Evolutionary conservation across 345 rosid genomes (phyloP).

Genomic region (Melaleuca quinquenervia): DNA sequence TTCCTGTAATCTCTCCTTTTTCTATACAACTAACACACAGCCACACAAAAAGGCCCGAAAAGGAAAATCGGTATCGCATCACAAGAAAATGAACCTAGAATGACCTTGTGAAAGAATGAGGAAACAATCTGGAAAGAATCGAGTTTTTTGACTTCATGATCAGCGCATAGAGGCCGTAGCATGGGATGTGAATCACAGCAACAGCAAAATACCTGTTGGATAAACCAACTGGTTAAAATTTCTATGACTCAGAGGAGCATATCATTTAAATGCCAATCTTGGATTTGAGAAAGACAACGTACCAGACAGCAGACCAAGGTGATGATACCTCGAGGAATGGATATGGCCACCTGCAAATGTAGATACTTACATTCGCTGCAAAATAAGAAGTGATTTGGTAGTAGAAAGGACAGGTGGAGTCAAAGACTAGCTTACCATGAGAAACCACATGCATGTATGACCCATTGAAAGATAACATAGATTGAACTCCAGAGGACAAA

Average conservation of each 20-base stretch:
- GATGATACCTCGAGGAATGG: constrained; percentile 63
- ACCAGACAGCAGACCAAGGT: constrained; percentile 76
- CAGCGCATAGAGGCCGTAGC: constrained; percentile 47
- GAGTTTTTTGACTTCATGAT: constrained; percentile 41
- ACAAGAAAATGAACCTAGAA: constrained; percentile 5
- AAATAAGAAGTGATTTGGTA: not conserved
- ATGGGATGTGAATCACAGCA: constrained; percentile 62
- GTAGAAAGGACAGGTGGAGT: not conserved
- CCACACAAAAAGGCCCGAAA: not conserved
- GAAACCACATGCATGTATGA: constrained; percentile 72
- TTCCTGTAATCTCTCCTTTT: not conserved
- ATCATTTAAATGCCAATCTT: not conserved
- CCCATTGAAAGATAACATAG: constrained; percentile 82
- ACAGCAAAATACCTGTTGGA: constrained; percentile 46
- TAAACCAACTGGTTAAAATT: not conserved
- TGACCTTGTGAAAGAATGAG: constrained; percentile 31
- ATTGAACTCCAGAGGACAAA: constrained; percentile 80
- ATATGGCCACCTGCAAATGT: constrained; percentile 79
- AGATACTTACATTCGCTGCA: not conserved
- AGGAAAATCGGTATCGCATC: not conserved
- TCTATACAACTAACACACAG: not conserved
- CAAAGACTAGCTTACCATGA: constrained; percentile 38
- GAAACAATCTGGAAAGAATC: constrained; percentile 35
- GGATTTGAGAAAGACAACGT: not conserved
- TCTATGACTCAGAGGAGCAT: not conserved